These are phyloP conservation scores for Hordeum marinum DNA, from an alignment of 176 grass and related monocot genomes.

Conservation along the genomic window DNA sequence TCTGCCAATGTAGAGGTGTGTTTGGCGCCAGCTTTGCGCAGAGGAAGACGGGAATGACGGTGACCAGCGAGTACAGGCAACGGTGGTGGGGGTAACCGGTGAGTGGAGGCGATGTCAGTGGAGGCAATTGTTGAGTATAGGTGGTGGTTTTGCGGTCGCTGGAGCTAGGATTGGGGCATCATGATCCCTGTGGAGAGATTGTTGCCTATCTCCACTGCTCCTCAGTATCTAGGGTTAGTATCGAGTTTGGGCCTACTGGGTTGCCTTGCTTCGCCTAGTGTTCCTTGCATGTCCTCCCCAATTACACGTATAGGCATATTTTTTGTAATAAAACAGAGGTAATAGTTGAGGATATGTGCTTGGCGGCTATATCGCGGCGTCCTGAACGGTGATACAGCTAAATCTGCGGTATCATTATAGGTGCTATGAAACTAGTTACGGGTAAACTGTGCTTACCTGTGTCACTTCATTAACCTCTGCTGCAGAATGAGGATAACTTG, in stretches of 20 bases:
- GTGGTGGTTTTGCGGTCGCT: background rate
- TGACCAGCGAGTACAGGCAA: background rate
- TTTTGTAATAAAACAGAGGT: background rate
- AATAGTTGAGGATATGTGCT: background rate
- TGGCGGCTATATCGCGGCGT: background rate
- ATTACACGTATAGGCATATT: background rate
- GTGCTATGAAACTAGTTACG: background rate
- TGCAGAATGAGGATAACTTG: slow-evolving; percentile 44
- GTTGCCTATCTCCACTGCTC: too few relatives aligned
- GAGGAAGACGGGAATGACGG: background rate
- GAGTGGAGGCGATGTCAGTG: background rate
- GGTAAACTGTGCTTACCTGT: background rate
- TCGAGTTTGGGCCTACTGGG: background rate
- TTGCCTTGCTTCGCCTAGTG: background rate
- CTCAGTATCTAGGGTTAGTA: background rate
- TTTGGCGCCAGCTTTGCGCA: background rate
- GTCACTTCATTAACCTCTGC: slow-evolving; percentile 5
- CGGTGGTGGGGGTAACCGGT: background rate
- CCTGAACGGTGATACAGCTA: background rate
- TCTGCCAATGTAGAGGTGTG: background rate
- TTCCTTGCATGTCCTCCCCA: background rate
- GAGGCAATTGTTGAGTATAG: background rate
- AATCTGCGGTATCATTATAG: background rate
- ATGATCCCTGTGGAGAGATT: background rate
- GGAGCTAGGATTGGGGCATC: background rate